Evolutionary conservation across 371 early-diverging fungal species (phyloP).

Genomic region (Haplosporangium sp.): DNA sequence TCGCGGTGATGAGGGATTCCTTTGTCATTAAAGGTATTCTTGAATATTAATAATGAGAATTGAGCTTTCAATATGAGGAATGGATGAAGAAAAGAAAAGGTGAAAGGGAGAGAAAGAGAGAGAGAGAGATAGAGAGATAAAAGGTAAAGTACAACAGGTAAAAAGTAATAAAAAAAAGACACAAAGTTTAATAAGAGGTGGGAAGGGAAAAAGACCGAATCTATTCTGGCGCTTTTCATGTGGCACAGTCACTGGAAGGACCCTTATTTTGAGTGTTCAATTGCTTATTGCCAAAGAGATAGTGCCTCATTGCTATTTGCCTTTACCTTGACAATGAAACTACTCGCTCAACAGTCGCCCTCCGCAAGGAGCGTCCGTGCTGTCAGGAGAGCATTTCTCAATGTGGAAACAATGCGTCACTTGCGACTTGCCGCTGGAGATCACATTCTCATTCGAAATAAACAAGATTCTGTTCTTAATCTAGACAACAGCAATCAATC

Average conservation of each 20-base stretch:
- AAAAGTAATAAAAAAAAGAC: too few species aligned
- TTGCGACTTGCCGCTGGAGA: slow-evolving; percentile 64
- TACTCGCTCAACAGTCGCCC: slow-evolving; percentile 52
- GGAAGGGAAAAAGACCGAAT: not conserved
- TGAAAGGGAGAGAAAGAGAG: not conserved
- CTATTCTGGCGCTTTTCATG: not conserved
- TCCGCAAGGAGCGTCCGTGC: slow-evolving; percentile 54
- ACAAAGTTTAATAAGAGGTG: too few species aligned
- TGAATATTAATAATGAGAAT: not conserved
- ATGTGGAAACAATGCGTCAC: slow-evolving; percentile 64
- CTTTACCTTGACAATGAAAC: slow-evolving; percentile 19
- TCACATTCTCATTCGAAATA: slow-evolving; percentile 57
- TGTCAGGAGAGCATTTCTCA: slow-evolving; percentile 58
- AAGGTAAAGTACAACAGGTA: not conserved
- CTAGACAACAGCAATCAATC: not conserved
- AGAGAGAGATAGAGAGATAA: not conserved
- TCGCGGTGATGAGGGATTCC: slow-evolving; percentile 48
- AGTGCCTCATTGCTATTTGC: too few species aligned
- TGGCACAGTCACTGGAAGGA: too few species aligned
- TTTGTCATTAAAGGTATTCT: slow-evolving; percentile 32
- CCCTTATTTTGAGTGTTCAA: too few species aligned
- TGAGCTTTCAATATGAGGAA: not conserved
- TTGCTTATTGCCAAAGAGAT: not conserved
- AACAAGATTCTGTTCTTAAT: not conserved
- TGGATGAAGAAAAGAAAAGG: not conserved